These are phyloP conservation scores for Psilocybe cyanescens DNA, from an alignment of 768 basidiomycete species.

Conservation along the genomic window DNA sequence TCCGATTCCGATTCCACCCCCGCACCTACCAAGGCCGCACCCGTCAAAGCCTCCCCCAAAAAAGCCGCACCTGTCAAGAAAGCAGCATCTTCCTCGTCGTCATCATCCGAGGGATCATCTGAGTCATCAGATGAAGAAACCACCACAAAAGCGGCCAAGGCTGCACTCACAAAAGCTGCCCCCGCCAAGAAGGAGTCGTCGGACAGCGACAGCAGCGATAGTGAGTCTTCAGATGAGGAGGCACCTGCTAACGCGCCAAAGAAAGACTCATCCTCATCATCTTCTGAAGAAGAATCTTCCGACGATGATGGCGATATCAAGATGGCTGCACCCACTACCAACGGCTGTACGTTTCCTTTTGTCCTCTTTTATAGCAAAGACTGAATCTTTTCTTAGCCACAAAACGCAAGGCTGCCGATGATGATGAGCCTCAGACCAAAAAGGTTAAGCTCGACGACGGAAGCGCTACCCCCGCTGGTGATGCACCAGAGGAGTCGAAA, in stretches of 20 bases:
- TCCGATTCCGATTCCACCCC: slow-evolving; percentile 26
- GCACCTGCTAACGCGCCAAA: slow-evolving; percentile 23
- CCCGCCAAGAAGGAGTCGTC: slow-evolving; percentile 20
- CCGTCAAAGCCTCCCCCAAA: slow-evolving; percentile 19
- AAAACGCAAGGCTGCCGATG: slow-evolving; percentile 84
- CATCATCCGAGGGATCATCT: slow-evolving; percentile 29
- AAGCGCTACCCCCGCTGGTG: slow-evolving; percentile 44
- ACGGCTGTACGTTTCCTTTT: slow-evolving; percentile 19
- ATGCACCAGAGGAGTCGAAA: slow-evolving; percentile 50
- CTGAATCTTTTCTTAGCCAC: slow-evolving; percentile 35
- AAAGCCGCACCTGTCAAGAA: slow-evolving; percentile 27
- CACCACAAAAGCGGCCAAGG: slow-evolving; percentile 25
- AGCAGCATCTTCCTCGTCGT: slow-evolving; percentile 23
- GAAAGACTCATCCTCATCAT: slow-evolving; percentile 29
- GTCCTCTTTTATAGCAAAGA: background rate
- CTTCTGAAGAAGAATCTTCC: slow-evolving; percentile 32
- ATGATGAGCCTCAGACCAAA: slow-evolving; percentile 65
- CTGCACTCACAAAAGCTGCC: slow-evolving; percentile 27
- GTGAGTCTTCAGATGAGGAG: slow-evolving; percentile 32
- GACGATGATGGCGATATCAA: slow-evolving; percentile 58
- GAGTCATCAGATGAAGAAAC: slow-evolving; percentile 28
- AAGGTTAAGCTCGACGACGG: slow-evolving; percentile 79
- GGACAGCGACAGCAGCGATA: slow-evolving; percentile 31
- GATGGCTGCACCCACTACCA: slow-evolving; percentile 46
- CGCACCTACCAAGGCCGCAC: slow-evolving; percentile 23